Conservation (phyloP, 208 protist genomes). For the Leishmania tropica region DNA sequence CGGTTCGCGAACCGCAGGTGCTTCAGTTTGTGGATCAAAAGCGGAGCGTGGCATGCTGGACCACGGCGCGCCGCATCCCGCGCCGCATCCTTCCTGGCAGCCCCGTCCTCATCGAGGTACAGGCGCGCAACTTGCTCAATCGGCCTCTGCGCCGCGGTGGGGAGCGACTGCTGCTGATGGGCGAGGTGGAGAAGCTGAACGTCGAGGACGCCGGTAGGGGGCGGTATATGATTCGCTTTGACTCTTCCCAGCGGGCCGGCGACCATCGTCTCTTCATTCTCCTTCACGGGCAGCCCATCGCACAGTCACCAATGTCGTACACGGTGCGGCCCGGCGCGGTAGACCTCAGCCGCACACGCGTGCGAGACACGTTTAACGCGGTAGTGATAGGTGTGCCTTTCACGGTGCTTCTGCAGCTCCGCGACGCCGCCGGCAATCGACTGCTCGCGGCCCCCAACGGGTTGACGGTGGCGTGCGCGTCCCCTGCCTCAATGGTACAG, state of each 20-base stretch:
- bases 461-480: constrained; percentile 14
- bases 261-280: constrained; percentile 56
- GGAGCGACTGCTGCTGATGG: constrained; percentile 50
- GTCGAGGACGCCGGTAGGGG: constrained; percentile 34
- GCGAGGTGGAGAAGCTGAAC: constrained; percentile 25
- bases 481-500: constrained; percentile 18
- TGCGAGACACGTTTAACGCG: constrained; percentile 51
- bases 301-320: constrained; percentile 64
- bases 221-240: constrained; percentile 46
- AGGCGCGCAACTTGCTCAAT: constrained; percentile 45
- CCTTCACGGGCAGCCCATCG: constrained; percentile 63
- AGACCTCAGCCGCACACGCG: constrained; percentile 35
- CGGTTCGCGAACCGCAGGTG: constrained; percentile 42
- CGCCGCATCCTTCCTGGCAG: constrained; percentile 28
- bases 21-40: constrained; percentile 40
- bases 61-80: constrained; percentile 28
- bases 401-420: constrained; percentile 41
- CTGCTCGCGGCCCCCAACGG: constrained; percentile 18
- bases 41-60: constrained; percentile 65
- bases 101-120: constrained; percentile 23
- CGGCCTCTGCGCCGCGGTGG: constrained; percentile 27
- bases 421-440: constrained; percentile 52
- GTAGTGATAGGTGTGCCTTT: constrained; percentile 62
- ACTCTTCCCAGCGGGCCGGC: constrained; percentile 45
- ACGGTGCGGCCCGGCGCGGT: constrained; percentile 42